Evolutionary conservation across 2,329 filamentous ascomycete species (phyloP).

Genomic region (Parastagonospora avenae): DNA sequence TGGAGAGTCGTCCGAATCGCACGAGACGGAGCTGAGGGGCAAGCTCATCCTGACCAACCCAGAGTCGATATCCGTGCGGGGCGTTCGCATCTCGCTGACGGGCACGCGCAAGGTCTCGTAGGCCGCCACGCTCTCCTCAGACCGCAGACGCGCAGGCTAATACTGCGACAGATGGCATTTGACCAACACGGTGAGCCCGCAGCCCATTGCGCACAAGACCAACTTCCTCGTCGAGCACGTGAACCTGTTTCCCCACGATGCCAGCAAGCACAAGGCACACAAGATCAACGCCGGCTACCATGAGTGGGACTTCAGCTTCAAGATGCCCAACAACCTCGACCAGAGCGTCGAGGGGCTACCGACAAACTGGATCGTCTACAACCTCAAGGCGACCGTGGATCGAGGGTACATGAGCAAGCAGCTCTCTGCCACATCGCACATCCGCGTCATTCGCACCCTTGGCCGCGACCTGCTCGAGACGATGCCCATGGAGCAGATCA

Average conservation of each 20-base stretch:
- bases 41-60: slow-evolving; percentile 53
- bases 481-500: slow-evolving; percentile 61
- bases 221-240: slow-evolving; percentile 54
- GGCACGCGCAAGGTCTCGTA: slow-evolving; percentile 56
- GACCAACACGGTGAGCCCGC: slow-evolving; percentile 46
- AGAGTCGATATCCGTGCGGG: slow-evolving; percentile 54
- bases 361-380: slow-evolving; percentile 87
- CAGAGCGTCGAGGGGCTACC: slow-evolving; percentile 91
- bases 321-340: slow-evolving; percentile 57
- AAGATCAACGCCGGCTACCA: slow-evolving; percentile 56
- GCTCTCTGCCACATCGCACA: slow-evolving; percentile 73
- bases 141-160: slow-evolving; percentile 14
- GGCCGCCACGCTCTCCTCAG: slow-evolving; percentile 14
- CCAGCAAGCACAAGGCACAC: slow-evolving; percentile 47
- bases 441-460: slow-evolving; percentile 55
- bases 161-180: slow-evolving; percentile 38
- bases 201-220: slow-evolving; percentile 53
- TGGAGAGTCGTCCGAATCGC: slow-evolving; percentile 53
- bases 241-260: slow-evolving; percentile 50
- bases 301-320: slow-evolving; percentile 58
- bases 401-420: slow-evolving; percentile 89
- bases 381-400: slow-evolving; percentile 86
- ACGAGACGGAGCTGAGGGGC: slow-evolving; percentile 52
- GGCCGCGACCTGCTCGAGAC: slow-evolving; percentile 72
- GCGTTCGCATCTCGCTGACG: slow-evolving; percentile 53